These are phyloP conservation scores for Fusarium sp. DNA, from an alignment of 2,329 filamentous ascomycete genomes.

Conservation along the genomic window DNA sequence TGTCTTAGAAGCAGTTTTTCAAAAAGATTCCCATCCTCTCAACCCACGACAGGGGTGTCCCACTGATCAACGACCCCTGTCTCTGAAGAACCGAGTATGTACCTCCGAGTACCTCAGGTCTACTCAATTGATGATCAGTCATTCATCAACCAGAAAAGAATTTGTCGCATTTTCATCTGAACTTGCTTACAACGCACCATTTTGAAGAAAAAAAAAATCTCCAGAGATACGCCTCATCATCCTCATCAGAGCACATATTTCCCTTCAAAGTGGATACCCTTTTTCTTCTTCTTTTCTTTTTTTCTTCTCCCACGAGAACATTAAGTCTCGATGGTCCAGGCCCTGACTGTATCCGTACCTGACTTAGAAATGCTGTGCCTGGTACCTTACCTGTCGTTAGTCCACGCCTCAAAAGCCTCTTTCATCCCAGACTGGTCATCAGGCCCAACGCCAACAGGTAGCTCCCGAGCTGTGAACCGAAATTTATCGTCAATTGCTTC, in stretches of 20 bases:
- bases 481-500: constrained; percentile 9
- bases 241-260: not conserved
- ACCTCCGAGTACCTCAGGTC: constrained; percentile 31
- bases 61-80: constrained; percentile 42
- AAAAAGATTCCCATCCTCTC: constrained; percentile 34
- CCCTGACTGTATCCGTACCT: constrained; percentile 13
- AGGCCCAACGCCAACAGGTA: constrained; percentile 32
- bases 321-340: constrained; percentile 28
- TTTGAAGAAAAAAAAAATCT: not conserved
- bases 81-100: constrained; percentile 22
- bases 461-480: constrained; percentile 27
- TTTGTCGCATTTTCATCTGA: constrained; percentile 17
- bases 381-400: constrained; percentile 30
- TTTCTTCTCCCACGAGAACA: not conserved
- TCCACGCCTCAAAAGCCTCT: constrained; percentile 30
- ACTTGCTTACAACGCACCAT: constrained; percentile 24
- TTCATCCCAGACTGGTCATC: constrained; percentile 23
- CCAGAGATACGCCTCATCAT: constrained; percentile 1
- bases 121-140: not conserved
- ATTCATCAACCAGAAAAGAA: not conserved
- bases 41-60: constrained; percentile 35
- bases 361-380: constrained; percentile 31
- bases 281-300: constrained; percentile 3
- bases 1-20: constrained; percentile 32
- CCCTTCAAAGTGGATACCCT: constrained; percentile 18